phyloP scores from a whole-genome alignment of 1,139 yeast genomes.

The Geotrichum siamense region DNA sequence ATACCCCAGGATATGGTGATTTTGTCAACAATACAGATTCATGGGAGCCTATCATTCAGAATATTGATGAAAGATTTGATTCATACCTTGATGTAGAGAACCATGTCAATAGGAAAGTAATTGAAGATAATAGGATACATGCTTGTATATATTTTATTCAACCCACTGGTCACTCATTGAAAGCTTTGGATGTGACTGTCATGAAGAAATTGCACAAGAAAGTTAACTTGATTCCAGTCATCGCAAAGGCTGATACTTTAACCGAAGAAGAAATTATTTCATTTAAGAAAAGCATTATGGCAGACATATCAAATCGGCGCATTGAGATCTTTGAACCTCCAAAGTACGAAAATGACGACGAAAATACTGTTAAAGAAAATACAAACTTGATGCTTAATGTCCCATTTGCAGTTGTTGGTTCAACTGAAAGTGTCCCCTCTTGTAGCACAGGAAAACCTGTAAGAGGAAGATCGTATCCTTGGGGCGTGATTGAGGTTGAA shows the following conservation, averaged over 20 bases:
- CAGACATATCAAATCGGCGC: slow-evolving; percentile 68
- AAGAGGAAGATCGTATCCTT: slow-evolving; percentile 92
- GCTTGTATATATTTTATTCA: slow-evolving; percentile 96
- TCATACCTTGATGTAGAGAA: slow-evolving; percentile 85
- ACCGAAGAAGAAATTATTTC: slow-evolving; percentile 75
- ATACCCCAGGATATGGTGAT: slow-evolving; percentile 94
- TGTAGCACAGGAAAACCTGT: slow-evolving; percentile 64
- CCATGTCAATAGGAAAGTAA: slow-evolving; percentile 67
- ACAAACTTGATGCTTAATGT: slow-evolving; percentile 42
- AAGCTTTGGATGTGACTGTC: slow-evolving; percentile 79
- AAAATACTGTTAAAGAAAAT: slow-evolving; percentile 60
- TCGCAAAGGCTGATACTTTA: slow-evolving; percentile 90
- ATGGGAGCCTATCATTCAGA: slow-evolving; percentile 92
- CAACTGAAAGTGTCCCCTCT: slow-evolving; percentile 66
- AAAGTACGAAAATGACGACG: slow-evolving; percentile 77
- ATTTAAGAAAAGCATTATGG: slow-evolving; percentile 64
- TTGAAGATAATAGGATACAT: slow-evolving; percentile 88
- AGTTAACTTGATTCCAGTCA: slow-evolving; percentile 88
- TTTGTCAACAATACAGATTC: slow-evolving; percentile 78
- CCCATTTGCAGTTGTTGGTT: slow-evolving; percentile 95
- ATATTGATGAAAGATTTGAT: slow-evolving; percentile 81
- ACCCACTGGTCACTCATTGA: slow-evolving; percentile 93
- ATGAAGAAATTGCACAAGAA: slow-evolving; percentile 86
- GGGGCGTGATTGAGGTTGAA: slow-evolving; percentile 97
- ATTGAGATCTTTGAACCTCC: slow-evolving; percentile 78